Evolutionary conservation across 306 rosid genomes (phyloP).

Genomic region (Prunus campanulata): DNA sequence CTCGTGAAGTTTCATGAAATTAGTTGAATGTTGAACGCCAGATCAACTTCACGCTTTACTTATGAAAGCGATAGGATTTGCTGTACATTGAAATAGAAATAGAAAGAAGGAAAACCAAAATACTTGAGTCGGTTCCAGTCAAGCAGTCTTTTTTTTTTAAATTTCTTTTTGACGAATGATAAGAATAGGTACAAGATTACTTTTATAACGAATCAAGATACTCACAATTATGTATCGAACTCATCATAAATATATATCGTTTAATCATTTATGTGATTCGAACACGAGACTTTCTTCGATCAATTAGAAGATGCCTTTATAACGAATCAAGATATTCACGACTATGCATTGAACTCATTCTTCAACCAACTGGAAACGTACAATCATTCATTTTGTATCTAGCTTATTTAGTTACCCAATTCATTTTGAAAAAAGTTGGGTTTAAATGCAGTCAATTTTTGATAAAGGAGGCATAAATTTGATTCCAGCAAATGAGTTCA

Average conservation of each 20-base stretch:
- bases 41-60: slow-evolving; percentile 14
- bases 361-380: too few species aligned
- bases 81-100: background rate
- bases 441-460: background rate
- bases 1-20: slow-evolving; percentile 11
- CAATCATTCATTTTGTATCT: background rate
- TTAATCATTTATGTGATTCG: too few species aligned
- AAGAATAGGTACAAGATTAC: too few species aligned
- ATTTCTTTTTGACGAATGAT: background rate
- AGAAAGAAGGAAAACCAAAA: background rate
- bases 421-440: background rate
- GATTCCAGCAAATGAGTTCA: slow-evolving; percentile 6
- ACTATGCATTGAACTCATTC: background rate
- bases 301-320: too few species aligned
- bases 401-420: background rate
- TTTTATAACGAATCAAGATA: too few species aligned
- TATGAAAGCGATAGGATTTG: slow-evolving; percentile 10
- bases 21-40: slow-evolving; percentile 9
- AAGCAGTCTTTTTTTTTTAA: background rate
- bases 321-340: background rate
- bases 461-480: background rate
- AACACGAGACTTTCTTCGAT: accelerated
- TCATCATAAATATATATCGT: background rate
- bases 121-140: background rate
- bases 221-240: background rate